Evolutionary conservation across 1,284 basidiomycete species (phyloP).

Genomic region (Sporisorium scitamineum): DNA sequence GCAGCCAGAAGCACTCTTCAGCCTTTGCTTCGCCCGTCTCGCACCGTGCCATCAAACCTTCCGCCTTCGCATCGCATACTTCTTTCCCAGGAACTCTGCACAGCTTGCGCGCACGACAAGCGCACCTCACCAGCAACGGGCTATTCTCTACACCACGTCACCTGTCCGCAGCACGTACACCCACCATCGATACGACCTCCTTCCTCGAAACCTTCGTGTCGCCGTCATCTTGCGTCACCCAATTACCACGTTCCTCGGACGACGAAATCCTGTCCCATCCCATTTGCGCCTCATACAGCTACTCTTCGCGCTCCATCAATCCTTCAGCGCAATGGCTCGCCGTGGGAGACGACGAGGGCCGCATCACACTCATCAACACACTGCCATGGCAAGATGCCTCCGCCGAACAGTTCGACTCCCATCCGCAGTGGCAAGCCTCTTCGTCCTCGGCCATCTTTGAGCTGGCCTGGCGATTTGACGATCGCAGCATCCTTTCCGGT

Average conservation of each 20-base stretch:
- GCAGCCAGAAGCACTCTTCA: constrained; percentile 5
- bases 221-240: constrained; percentile 19
- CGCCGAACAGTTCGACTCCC: constrained; percentile 7
- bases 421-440: constrained; percentile 42
- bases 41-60: not conserved
- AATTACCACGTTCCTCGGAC: constrained; percentile 17
- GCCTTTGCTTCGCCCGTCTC: not conserved
- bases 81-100: constrained; percentile 9
- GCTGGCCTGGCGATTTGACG: constrained; percentile 62
- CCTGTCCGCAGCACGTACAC: constrained; percentile 9
- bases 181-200: constrained; percentile 24
- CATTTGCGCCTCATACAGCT: constrained; percentile 57
- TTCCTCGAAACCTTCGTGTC: constrained; percentile 50
- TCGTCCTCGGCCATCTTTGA: constrained; percentile 56
- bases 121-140: constrained; percentile 6
- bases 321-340: constrained; percentile 63
- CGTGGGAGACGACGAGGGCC: constrained; percentile 65
- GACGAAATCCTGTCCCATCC: constrained; percentile 46
- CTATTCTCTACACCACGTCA: not conserved
- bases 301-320: constrained; percentile 48
- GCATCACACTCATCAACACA: constrained; percentile 62
- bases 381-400: constrained; percentile 31
- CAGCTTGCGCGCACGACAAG: constrained; percentile 19
- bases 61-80: constrained; percentile 12
- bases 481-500: constrained; percentile 55